Percentiles rank a stretch among this genome's conserved stretches.
Evolutionary conservation across 2,329 filamentous ascomycete species (phyloP).

Genomic region (Hypoxylon sp.): DNA sequence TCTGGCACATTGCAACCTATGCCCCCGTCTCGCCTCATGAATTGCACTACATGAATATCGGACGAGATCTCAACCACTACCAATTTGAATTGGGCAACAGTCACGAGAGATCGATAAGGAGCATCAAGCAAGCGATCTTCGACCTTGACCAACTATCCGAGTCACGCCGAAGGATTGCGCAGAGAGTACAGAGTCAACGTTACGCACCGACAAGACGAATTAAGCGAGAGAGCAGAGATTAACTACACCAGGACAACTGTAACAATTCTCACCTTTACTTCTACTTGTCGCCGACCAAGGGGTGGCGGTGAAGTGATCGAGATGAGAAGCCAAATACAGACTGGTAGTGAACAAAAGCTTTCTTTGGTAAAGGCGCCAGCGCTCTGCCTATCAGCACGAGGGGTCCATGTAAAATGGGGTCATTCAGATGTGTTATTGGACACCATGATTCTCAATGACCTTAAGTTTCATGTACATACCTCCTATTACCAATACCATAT

Average conservation of each 20-base stretch:
- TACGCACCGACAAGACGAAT: neutral
- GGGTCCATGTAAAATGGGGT: no score
- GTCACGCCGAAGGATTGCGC: neutral
- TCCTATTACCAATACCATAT: no score
- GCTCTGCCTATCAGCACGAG: no score
- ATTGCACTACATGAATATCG: neutral
- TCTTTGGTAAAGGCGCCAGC: no score
- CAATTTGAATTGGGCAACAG: neutral
- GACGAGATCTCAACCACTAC: neutral
- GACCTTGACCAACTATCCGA: neutral
- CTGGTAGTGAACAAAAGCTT: no score
- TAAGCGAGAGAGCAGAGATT: no score
- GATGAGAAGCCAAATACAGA: no score
- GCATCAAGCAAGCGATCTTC: neutral
- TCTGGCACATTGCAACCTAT: neutral
- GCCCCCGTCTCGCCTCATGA: neutral
- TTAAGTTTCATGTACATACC: no score
- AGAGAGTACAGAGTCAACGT: neutral
- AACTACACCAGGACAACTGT: neutral
- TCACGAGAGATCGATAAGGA: neutral
- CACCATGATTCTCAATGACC: no score
- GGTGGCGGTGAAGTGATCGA: neutral
- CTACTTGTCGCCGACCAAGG: neutral
- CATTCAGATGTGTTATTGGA: no score
- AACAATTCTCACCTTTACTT: neutral